Conservation (phyloP, 73 alveolate genomes). For the Symbiodinium natans region DNA sequence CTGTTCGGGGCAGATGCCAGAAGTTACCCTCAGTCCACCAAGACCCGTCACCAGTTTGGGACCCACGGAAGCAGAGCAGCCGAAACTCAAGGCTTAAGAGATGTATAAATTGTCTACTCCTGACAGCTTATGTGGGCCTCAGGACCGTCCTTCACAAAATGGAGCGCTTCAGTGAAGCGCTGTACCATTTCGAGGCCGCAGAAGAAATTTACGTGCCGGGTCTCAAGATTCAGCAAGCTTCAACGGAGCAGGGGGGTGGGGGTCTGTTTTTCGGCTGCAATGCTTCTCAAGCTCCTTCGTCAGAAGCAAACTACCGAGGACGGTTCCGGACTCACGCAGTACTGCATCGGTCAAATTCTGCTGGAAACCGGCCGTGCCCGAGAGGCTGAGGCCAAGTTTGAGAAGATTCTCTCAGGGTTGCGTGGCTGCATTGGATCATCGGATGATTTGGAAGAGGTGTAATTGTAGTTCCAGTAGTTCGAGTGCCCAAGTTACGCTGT, state of each 20-base stretch:
- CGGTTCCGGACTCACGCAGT: constrained; percentile 77
- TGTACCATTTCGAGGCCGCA: constrained; percentile 65
- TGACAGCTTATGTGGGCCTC: no score
- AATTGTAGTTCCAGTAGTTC: no score
- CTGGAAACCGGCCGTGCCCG: constrained; percentile 76
- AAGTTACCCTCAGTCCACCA: constrained; percentile 68
- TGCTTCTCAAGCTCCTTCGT: no score
- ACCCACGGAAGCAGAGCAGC: constrained; percentile 7
- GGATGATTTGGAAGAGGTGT: no score
- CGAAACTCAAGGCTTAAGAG: background rate
- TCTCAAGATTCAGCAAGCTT: no score
- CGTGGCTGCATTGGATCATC: background rate
- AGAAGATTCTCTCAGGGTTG: constrained; percentile 56
- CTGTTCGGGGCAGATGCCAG: constrained; percentile 64
- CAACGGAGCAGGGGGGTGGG: no score
- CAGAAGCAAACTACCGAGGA: constrained; percentile 17
- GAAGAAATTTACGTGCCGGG: constrained; percentile 36
- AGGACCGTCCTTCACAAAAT: constrained; percentile 89
- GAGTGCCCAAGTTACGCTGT: no score
- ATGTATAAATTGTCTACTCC: no score
- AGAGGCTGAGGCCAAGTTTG: constrained; percentile 58
- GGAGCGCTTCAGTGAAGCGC: constrained; percentile 56
- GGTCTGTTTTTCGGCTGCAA: no score
- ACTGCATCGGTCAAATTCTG: constrained; percentile 83
- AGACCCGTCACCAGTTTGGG: constrained; percentile 75